phyloP scores from a whole-genome alignment of 495 filamentous ascomycete genomes.

The Penicillium bialowiezense region DNA sequence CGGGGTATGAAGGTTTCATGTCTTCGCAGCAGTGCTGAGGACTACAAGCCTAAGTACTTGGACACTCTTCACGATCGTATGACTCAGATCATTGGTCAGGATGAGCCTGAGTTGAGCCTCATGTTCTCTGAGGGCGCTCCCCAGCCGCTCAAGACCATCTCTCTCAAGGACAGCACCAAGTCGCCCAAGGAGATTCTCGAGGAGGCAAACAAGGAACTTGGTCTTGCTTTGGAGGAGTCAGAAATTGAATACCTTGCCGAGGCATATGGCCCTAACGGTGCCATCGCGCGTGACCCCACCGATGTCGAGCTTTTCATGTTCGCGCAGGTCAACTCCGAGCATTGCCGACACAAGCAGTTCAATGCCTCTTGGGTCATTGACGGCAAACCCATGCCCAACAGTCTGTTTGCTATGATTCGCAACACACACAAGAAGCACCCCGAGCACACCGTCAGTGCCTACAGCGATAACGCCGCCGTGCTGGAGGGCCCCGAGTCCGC shows the following conservation, averaged over 20 bases:
- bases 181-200: conserved; percentile 69
- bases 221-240: conserved; percentile 79
- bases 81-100: conserved; percentile 72
- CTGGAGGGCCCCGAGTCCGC: conserved; percentile 70
- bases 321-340: conserved; percentile 75
- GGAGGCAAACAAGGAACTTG: conserved; percentile 76
- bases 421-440: conserved; percentile 84
- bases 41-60: conserved; percentile 54
- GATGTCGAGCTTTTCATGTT: conserved; percentile 99
- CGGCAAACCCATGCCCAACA: conserved; percentile 70
- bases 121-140: conserved; percentile 81
- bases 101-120: conserved; percentile 61
- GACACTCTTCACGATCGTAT: conserved; percentile 87
- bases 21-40: conserved; percentile 35
- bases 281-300: conserved; percentile 65
- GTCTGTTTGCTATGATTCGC: conserved; percentile 91
- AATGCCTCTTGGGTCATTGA: conserved; percentile 98
- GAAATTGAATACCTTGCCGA: conserved; percentile 94
- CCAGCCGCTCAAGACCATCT: conserved; percentile 66
- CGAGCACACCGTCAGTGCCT: conserved; percentile 82
- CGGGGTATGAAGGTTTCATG: conserved; percentile 71
- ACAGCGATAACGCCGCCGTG: conserved; percentile 96
- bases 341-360: conserved; percentile 77
- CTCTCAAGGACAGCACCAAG: conserved; percentile 59
- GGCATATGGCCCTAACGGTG: conserved; percentile 71